Base-by-base conservation (phyloP, 2,329 filamentous ascomycete genomes). In the Beauveria medogensis region DNA sequence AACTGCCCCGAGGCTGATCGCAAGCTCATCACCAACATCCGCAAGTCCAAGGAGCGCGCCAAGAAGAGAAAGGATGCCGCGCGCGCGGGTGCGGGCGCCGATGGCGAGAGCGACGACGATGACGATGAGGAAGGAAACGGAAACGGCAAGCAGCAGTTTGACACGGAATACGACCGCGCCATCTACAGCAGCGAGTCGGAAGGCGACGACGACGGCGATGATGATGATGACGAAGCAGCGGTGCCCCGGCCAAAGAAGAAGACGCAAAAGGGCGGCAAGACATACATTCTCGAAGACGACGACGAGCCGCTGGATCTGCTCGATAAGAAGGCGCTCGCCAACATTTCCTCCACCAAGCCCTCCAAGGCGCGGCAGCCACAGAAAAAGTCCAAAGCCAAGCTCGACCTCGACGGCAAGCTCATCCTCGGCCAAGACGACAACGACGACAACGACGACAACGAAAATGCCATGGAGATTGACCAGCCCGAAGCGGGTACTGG, bases 131-230 rank as follows among this genome's bases (percentile, higher is more conserved):
- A 77, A 20, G 78, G 80, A 12, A 77, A 76, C n/a, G 34, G 34
- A 37, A 68, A 69, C 56, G 67, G 68, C 62, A 67, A 78, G 71
- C 77, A 83, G 68, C 85, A 86, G 63, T 96, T 95, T 71, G 91
- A 92, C 74, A 95, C 90, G 74, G 93, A 95, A 70, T 97, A 94
- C 73, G 93, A 97, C 72, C 89, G 96, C 74, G 92, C 93, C n/a
- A 84, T 99, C 40, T 96, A 97, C 71, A 92, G 91, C 71, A 90
- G 85, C 66, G 87, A 85, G 58, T 86, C 83, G 5, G 84, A 86
- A 37, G 84, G 80, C 7, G 70, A 67, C 3, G 70, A 67, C 5
- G 71, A 66, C 5, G 70, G 63, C 22, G 84, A 81, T 2, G 86
- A 84, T 61, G 83, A 85, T 62, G 85, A 84, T 10, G 85, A 87